Evolutionary conservation across 495 filamentous ascomycete genomes (phyloP).

Genomic region (Xylaria scruposa): DNA sequence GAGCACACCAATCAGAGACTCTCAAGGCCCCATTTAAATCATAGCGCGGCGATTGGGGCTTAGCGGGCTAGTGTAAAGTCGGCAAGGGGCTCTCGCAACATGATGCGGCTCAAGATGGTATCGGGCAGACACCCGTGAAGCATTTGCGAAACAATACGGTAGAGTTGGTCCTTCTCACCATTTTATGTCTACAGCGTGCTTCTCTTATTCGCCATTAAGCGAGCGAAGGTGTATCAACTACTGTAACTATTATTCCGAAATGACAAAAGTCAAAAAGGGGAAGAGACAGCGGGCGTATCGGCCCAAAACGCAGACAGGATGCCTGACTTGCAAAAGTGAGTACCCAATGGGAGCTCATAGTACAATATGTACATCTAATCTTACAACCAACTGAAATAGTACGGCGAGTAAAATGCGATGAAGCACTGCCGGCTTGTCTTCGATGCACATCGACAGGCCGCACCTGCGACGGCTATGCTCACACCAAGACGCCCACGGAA

Average conservation of each 20-base stretch:
- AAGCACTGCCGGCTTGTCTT: conserved; percentile 48
- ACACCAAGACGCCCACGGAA: conserved; percentile 20
- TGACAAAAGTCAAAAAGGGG: conserved; percentile 20
- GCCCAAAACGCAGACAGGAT: conserved; percentile 16
- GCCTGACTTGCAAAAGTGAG: conserved; percentile 18
- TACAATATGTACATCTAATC: not conserved
- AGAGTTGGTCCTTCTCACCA: not conserved
- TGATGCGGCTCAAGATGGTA: not conserved
- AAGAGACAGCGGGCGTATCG: conserved; percentile 18
- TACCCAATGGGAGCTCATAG: not conserved
- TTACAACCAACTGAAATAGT: conserved; percentile 1
- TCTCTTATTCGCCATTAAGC: not conserved
- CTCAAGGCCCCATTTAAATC: not conserved
- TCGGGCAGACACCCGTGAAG: not conserved
- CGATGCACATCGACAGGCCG: conserved; percentile 52
- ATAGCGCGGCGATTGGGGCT: not conserved
- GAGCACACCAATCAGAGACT: conserved; percentile 17
- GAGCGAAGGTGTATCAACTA: not conserved
- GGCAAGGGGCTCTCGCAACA: not conserved
- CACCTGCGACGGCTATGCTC: conserved; percentile 51
- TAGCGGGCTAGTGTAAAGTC: not conserved
- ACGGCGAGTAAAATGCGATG: conserved; percentile 48
- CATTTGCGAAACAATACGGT: not conserved
- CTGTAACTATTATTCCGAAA: not conserved
- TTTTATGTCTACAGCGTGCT: too few species aligned